phyloP scores from a whole-genome alignment of 2,329 filamentous ascomycete genomes.

The Parafenestella ontariensis region DNA sequence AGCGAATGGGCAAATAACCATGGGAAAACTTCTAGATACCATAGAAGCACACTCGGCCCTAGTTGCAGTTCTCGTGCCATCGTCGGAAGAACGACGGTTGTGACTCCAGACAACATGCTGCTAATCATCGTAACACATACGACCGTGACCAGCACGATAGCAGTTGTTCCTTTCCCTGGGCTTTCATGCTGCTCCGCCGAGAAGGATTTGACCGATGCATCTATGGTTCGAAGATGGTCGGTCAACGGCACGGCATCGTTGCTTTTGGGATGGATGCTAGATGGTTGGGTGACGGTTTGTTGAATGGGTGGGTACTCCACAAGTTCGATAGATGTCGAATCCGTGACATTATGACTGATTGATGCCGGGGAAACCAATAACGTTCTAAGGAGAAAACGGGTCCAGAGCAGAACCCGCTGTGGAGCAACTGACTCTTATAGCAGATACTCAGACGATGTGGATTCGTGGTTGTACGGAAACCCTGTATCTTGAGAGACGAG shows the following conservation, averaged over 20 bases:
- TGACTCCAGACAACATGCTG: conserved; percentile 45
- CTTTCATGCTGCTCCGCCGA: conserved; percentile 18
- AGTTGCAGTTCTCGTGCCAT: conserved; percentile 48
- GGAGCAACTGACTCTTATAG: not conserved
- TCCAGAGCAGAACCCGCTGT: not conserved
- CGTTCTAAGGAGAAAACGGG: not conserved
- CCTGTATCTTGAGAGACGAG: too few species aligned
- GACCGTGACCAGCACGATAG: conserved; percentile 34
- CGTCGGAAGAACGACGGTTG: conserved; percentile 52
- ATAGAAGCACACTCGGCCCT: conserved; percentile 34
- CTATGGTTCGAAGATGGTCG: conserved; percentile 23
- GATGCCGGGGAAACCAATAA: not conserved
- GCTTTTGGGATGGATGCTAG: conserved; percentile 19
- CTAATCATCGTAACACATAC: conserved; percentile 38
- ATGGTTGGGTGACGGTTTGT: conserved; percentile 17
- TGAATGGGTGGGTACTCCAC: conserved; percentile 18
- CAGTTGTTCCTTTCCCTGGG: conserved; percentile 34
- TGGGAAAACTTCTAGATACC: conserved; percentile 16
- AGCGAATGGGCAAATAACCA: not conserved
- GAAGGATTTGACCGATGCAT: conserved; percentile 13
- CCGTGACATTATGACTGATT: conserved; percentile 28
- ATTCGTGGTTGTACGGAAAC: not conserved
- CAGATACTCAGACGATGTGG: not conserved
- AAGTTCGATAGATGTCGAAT: conserved; percentile 38
- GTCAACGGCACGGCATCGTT: conserved; percentile 6